Conservation (phyloP, 805 yeast genomes). For the Hyphopichia homilentoma region DNA sequence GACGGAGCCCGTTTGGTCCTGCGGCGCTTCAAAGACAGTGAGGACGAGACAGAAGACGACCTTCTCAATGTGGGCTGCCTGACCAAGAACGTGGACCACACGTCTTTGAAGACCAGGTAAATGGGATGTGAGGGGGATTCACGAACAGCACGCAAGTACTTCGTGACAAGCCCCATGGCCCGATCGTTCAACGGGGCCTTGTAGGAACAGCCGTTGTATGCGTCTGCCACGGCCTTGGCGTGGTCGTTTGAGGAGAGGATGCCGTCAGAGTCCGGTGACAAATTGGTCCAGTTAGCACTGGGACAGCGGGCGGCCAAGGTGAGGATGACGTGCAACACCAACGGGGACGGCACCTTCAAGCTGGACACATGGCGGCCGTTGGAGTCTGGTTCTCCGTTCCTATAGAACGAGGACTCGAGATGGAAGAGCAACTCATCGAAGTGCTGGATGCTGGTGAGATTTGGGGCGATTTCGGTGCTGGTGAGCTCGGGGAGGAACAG, state of each 20-base stretch:
- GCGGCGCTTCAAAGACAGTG: no score
- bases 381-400: slow-evolving; percentile 1
- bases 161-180: slow-evolving; percentile 8
- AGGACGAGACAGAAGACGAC: not conserved
- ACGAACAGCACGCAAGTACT: no score
- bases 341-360: slow-evolving; percentile 21
- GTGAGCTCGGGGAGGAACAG: slow-evolving; percentile 18
- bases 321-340: slow-evolving; percentile 24
- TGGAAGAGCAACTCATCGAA: slow-evolving; percentile 25
- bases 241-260: slow-evolving; percentile 17
- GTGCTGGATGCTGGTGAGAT: slow-evolving; percentile 24
- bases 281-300: slow-evolving; percentile 20
- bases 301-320: slow-evolving; percentile 30
- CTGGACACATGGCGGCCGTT: slow-evolving; percentile 1
- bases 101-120: not conserved
- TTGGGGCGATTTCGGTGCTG: slow-evolving; percentile 6
- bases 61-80: not conserved
- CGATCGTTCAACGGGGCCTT: slow-evolving; percentile 20
- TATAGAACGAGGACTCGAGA: slow-evolving; percentile 16
- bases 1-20: not conserved
- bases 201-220: slow-evolving; percentile 14
- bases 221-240: slow-evolving; percentile 13
- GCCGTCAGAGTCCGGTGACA: no score
- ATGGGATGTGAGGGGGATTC: no score
- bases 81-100: no score